Conservation (phyloP, 2,329 filamentous ascomycete species). For the Curvularia hawaiiensis region DNA sequence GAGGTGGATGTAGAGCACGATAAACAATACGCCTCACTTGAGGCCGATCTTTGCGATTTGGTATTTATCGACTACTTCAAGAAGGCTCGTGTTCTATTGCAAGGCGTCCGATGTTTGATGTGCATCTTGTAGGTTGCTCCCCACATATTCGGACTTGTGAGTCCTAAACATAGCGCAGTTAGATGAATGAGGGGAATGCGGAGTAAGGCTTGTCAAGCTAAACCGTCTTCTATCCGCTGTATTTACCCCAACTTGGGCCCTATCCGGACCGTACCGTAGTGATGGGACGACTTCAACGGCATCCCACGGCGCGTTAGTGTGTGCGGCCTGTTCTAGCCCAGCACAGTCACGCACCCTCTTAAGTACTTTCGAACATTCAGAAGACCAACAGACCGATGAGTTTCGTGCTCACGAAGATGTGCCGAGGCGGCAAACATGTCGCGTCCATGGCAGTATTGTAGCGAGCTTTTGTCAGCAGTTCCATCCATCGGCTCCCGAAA, state of each 20-base stretch:
- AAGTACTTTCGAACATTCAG: not conserved
- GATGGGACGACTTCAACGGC: not conserved
- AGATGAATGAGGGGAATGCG: conserved; percentile 19
- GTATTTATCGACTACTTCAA: not conserved
- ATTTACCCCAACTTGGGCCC: conserved; percentile 2
- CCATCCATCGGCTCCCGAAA: not conserved
- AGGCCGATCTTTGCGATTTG: not conserved
- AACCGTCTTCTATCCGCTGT: not conserved
- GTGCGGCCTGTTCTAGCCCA: not conserved
- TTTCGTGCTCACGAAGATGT: not conserved
- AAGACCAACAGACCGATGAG: not conserved
- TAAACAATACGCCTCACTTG: not conserved
- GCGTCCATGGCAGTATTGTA: not conserved
- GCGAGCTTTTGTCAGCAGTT: conserved; percentile 3
- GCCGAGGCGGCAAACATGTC: not conserved
- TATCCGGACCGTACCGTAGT: not conserved
- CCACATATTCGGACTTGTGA: conserved; percentile 19
- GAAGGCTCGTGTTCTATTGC: not conserved
- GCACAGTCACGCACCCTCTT: not conserved
- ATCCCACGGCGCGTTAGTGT: not conserved
- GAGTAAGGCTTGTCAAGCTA: conserved; percentile 5
- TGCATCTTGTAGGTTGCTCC: conserved; percentile 10
- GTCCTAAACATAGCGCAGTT: not conserved
- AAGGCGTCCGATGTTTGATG: conserved; percentile 3
- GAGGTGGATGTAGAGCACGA: not conserved